Evolutionary conservation across 2,329 filamentous ascomycete species (phyloP).

Genomic region (Calonectria pauciramosa): DNA sequence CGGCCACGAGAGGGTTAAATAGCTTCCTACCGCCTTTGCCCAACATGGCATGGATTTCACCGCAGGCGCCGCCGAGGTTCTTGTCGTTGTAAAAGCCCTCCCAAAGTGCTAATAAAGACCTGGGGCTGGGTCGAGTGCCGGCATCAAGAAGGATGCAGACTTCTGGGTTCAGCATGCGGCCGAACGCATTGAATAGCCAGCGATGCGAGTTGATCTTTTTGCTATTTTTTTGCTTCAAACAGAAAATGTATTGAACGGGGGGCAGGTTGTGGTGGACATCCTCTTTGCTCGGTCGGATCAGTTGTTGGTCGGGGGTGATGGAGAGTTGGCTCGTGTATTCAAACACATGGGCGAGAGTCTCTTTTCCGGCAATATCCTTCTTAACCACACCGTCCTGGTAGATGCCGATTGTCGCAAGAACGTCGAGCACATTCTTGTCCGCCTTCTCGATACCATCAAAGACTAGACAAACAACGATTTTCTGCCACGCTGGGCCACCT

Average conservation of each 20-base stretch:
- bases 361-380: conserved; percentile 3
- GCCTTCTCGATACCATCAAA: neutral
- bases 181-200: neutral
- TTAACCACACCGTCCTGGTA: neutral
- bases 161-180: neutral
- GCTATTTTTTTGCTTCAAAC: conserved; percentile 1
- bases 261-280: neutral
- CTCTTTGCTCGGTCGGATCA: neutral
- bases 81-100: conserved; percentile 1
- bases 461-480: neutral
- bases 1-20: neutral
- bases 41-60: conserved; percentile 1
- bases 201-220: conserved; percentile 5
- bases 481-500: conserved; percentile 3
- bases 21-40: neutral
- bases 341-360: neutral
- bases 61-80: neutral
- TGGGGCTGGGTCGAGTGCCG: neutral
- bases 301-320: neutral
- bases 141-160: conserved; percentile 1
- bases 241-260: neutral
- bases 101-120: neutral
- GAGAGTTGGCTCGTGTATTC: neutral
- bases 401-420: neutral
- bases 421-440: neutral